Evolutionary conservation across 2,329 filamentous ascomycete species (phyloP), one percentile per base, ranked within the genome.

Genomic region (Colletotrichum somersetense): DNA sequence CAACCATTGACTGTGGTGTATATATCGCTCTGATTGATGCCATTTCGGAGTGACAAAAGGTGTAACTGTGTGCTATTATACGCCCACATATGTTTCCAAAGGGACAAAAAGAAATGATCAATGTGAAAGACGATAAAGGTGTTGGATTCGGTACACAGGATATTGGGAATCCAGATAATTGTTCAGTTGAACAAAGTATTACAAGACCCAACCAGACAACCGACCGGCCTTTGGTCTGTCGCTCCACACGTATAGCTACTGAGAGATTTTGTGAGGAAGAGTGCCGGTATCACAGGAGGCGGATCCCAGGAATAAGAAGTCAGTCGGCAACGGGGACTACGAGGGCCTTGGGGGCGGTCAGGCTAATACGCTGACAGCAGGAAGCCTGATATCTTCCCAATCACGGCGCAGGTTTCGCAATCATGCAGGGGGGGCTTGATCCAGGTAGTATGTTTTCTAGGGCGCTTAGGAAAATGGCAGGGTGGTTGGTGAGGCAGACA

Each of bases 1-100:
- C 82, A 84, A 16, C 81, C 81, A 23, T 76, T 42, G 42, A 61
- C 65, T 5, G 52, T 11, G 18, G 48, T 30, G 33, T 57, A 11
- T 26, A 50, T 52, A 23, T 64, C 33, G 16, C 38, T 70, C 30
- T 16, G 46, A 23, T 66, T 50, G 18, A 61, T 44, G 6, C 18
- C 57, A 44, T 46, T 40, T 6, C 40, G 57, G 10, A 10, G 1
- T 16, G 42, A 18, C 38, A 61, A 30, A 10, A 2, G 2, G n/a
- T 42, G 14, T 1, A 42, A 23, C 5, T 5, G 1, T 40, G 35
- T 18, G 20, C n/a, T 26, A 1, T 16, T 18, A 11, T 5, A 12
- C 3, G 42, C 11, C n/a, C 20, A n/a, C 56, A 58, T 58, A 2
- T 16, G 20, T 42, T n/a, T 38, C 18, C 1, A 18, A 12, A 20